These are phyloP conservation scores for Ophiocordyceps robertsii DNA, from an alignment of 2,329 filamentous ascomycete species.

Conservation along the genomic window DNA sequence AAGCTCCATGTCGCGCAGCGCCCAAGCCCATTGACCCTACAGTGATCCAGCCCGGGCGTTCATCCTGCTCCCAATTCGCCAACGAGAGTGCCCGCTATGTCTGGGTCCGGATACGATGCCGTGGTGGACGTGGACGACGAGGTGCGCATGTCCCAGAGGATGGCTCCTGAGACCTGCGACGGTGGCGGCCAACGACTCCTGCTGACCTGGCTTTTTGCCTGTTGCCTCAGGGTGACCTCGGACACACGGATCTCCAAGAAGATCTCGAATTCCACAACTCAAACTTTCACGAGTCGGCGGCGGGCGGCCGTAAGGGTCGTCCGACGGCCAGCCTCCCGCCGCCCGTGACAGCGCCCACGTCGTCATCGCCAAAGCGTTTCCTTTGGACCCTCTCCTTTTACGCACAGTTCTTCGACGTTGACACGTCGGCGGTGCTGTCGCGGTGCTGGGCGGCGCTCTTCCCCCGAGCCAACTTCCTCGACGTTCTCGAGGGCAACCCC, in stretches of 20 bases:
- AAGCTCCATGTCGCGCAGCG: neutral
- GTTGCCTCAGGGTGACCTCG: conserved; percentile 71
- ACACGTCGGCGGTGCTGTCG: conserved; percentile 76
- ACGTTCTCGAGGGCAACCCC: conserved; percentile 91
- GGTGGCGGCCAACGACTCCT: neutral
- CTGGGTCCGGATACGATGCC: conserved; percentile 86
- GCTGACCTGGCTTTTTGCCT: neutral
- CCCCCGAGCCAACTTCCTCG: conserved; percentile 87
- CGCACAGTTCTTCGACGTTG: conserved; percentile 96
- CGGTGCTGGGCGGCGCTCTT: conserved; percentile 84
- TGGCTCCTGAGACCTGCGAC: neutral
- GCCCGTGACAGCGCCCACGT: conserved; percentile 37
- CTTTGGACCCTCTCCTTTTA: conserved; percentile 93
- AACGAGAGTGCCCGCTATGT: conserved; percentile 37
- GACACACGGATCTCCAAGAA: conserved; percentile 94
- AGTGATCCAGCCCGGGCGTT: neutral
- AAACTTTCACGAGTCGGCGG: conserved; percentile 54
- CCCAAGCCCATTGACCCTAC: too few species aligned
- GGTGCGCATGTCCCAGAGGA: conserved; percentile 30
- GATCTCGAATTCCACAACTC: conserved; percentile 98
- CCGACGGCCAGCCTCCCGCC: conserved; percentile 39
- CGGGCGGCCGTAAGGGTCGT: conserved; percentile 32
- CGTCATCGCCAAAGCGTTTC: conserved; percentile 59
- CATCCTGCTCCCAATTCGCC: neutral
- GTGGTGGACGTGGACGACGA: conserved; percentile 97